Evolutionary conservation across 2,329 filamentous ascomycete species (phyloP).

Genomic region (Clonostachys chloroleuca): DNA sequence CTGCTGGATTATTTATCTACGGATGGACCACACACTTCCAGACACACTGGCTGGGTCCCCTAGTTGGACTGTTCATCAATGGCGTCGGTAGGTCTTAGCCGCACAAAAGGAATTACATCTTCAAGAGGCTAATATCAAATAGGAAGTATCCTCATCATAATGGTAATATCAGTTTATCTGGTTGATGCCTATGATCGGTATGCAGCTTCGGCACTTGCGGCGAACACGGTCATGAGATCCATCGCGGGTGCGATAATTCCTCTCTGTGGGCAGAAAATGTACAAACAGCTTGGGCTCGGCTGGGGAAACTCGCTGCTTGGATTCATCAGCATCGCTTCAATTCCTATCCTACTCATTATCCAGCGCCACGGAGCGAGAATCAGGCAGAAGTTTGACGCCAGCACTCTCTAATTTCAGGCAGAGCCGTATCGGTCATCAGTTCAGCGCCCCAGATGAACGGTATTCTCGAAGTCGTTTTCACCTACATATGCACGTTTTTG

Average conservation of each 20-base stretch:
- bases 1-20: constrained; percentile 7
- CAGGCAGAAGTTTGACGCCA: constrained; percentile 4
- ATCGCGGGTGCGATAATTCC: constrained; percentile 16
- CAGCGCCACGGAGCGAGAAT: constrained; percentile 31
- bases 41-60: constrained; percentile 43
- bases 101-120: constrained; percentile 21
- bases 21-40: constrained; percentile 25
- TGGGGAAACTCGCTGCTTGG: constrained; percentile 11
- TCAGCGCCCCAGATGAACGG: too few species aligned
- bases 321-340: constrained; percentile 13
- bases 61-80: constrained; percentile 33
- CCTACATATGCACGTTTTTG: too few species aligned
- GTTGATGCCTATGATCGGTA: constrained; percentile 41
- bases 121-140: background rate
- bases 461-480: too few species aligned
- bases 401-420: too few species aligned
- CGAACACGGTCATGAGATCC: constrained; percentile 46
- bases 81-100: constrained; percentile 25
- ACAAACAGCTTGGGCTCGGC: constrained; percentile 7
- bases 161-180: constrained; percentile 51
- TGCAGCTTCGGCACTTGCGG: constrained; percentile 40
- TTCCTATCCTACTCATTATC: constrained; percentile 17
- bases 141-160: constrained; percentile 9
- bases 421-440: too few species aligned
- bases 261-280: constrained; percentile 7